Percentiles rank a stretch among this genome's conserved stretches.
phyloP scores from a whole-genome alignment of 805 yeast species.

The Metschnikowia baotianmanensis region DNA sequence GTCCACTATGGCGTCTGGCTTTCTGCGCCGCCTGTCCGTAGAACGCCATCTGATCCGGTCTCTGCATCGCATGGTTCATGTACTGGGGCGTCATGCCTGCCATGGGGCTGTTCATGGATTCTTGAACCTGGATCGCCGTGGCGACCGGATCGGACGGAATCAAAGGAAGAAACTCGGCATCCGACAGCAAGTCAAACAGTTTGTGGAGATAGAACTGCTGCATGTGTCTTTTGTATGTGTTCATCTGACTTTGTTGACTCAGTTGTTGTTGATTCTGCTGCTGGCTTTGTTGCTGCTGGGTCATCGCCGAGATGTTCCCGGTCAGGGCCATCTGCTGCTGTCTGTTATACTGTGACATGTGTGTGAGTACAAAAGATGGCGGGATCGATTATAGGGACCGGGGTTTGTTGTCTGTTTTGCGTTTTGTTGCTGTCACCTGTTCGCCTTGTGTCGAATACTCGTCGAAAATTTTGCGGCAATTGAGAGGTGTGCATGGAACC shows the following conservation, averaged over 20 bases:
- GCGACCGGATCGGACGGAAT: constrained; percentile 22
- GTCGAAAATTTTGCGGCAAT: constrained; percentile 24
- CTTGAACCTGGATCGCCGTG: constrained; percentile 17
- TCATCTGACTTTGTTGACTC: constrained; percentile 29
- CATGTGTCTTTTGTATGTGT: constrained; percentile 28
- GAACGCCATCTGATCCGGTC: constrained; percentile 15
- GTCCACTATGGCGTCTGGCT: constrained; percentile 17
- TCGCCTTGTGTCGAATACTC: neutral
- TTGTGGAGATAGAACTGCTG: constrained; percentile 53
- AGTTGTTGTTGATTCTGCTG: constrained; percentile 11
- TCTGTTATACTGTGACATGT: constrained; percentile 13
- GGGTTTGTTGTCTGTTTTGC: neutral
- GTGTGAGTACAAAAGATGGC: too few relatives aligned
- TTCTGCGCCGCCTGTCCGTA: constrained; percentile 16
- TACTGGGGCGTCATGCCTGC: constrained; percentile 12
- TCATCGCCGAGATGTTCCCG: neutral
- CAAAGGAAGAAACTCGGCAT: constrained; percentile 53
- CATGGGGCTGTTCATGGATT: constrained; percentile 11
- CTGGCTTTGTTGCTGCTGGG: constrained; percentile 12
- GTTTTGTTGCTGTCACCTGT: neutral
- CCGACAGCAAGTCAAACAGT: constrained; percentile 71
- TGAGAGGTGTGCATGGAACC: constrained; percentile 18
- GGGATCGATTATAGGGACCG: neutral
- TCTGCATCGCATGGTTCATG: constrained; percentile 9
- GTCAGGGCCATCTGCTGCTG: constrained; percentile 4